Evolutionary conservation across 768 basidiomycete genomes (phyloP).

Genomic region (Mycena amicta): DNA sequence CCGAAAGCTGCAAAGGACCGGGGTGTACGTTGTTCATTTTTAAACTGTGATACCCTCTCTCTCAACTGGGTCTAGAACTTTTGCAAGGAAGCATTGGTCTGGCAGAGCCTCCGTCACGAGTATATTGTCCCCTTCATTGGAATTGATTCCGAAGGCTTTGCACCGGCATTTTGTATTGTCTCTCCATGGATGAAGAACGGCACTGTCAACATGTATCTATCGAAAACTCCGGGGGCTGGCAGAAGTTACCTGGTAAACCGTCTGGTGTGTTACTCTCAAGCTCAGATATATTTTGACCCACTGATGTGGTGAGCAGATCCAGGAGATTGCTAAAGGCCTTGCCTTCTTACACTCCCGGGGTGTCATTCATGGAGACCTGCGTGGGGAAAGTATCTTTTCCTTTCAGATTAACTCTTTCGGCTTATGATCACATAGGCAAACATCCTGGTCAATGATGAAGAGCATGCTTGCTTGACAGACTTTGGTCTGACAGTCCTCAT

Average conservation of each 20-base stretch:
- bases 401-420: background rate
- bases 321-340: constrained; percentile 2
- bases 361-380: constrained; percentile 5
- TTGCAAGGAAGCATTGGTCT: constrained; percentile 27
- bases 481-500: background rate
- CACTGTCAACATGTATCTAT: constrained; percentile 13
- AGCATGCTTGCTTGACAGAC: background rate
- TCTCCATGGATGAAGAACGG: constrained; percentile 33
- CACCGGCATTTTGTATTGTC: constrained; percentile 23
- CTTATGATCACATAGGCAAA: constrained; percentile 3
- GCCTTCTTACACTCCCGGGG: background rate
- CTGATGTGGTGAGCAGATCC: background rate
- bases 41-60: background rate
- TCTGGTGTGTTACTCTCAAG: background rate
- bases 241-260: background rate
- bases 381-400: background rate
- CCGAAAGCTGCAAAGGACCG: background rate
- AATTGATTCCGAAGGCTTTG: constrained; percentile 22
- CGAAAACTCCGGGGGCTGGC: background rate
- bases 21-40: background rate
- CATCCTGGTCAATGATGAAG: background rate
- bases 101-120: constrained; percentile 22
- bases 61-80: constrained; percentile 17
- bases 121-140: constrained; percentile 26
- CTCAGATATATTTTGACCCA: background rate